Evolutionary conservation across 495 filamentous ascomycete species (phyloP), one percentile per base, ranked within the genome.

Genomic region (Aspergillus egyptiacus): DNA sequence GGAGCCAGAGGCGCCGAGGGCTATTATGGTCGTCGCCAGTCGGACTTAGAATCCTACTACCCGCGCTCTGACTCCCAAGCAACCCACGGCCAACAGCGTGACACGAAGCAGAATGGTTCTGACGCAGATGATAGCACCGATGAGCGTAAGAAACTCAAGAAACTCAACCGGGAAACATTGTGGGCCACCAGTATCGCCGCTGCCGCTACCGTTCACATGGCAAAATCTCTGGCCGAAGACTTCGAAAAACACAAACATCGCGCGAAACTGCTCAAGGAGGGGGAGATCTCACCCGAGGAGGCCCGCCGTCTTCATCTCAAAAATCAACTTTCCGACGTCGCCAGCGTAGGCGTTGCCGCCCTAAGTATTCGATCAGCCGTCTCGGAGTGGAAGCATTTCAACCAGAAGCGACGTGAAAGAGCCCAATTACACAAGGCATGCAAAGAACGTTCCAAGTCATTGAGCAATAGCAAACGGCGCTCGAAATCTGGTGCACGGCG

Each of bases 151-250:
- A 71, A 77, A 51, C 74, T 76, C 19, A 89, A 82, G 69, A 88
- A 90, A 65, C 78, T 91, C 76, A 81, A 80, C 73, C 81, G 84
- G 66, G 91, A 94, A 66, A 84, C 90, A 75, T 65, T 91, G 60
- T 57, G 95, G 51, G 90, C 89, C 38, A 82, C 87, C 37, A 87
- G 89, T 33, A 67, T 96, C 55, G 90, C 90, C 25, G 84, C 84
- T 43, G 84, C 94, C 50, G 90, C 90, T 46, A 93, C 90, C 30
- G 89, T 95, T 52, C 89, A 94, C 67, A 88, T 89, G 37, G 87
- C 84, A 6, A 84, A 94, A 63, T 81, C 76, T 47, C 76, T 95
- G 46, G 87, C 91, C 67, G 74, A 78, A 53, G 85, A 79, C 58
- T 77, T 91, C 70, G 83, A 86, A 64, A 83, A 84, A 56, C 80